A percentile compares a stretch with the other conserved stretches of the same genome.
These are phyloP conservation scores for Fragilaria crotonensis DNA, from an alignment of 108 stramenopile species.

Conservation along the genomic window DNA sequence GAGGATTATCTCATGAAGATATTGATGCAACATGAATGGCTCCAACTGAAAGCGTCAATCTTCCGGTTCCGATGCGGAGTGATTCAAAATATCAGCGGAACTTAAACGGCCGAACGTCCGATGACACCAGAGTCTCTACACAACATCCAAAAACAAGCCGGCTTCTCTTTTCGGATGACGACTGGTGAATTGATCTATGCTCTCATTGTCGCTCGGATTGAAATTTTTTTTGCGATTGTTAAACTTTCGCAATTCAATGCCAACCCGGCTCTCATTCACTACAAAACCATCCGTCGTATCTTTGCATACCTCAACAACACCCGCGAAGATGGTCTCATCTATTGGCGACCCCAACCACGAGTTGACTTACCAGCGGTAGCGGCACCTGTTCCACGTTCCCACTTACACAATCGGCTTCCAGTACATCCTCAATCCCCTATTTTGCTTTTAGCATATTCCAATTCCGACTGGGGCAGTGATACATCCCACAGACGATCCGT, in stretches of 20 bases:
- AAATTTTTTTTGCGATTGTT: slow-evolving; percentile 22
- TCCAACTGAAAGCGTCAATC: neutral
- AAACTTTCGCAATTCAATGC: slow-evolving; percentile 8
- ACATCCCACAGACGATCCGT: too few relatives aligned
- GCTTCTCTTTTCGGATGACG: slow-evolving; percentile 16
- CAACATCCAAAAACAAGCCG: neutral
- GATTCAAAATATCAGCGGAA: too few relatives aligned
- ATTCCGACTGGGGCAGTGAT: neutral
- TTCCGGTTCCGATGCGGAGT: neutral
- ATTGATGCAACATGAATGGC: slow-evolving; percentile 26
- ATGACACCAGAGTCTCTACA: neutral
- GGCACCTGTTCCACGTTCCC: too few relatives aligned
- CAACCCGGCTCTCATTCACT: slow-evolving; percentile 17
- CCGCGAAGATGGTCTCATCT: too few relatives aligned
- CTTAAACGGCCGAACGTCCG: neutral
- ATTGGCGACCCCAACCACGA: too few relatives aligned
- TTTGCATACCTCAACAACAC: too few relatives aligned
- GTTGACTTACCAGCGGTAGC: too few relatives aligned
- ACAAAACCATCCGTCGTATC: slow-evolving; percentile 2
- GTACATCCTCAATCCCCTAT: too few relatives aligned
- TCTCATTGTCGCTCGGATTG: slow-evolving; percentile 18
- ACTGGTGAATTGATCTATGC: slow-evolving; percentile 38
- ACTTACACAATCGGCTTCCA: too few relatives aligned
- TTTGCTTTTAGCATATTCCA: too few relatives aligned
- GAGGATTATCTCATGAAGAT: slow-evolving; percentile 22